Conservation (phyloP, 2,329 filamentous ascomycete genomes). For the Neoascochyta sp. region DNA sequence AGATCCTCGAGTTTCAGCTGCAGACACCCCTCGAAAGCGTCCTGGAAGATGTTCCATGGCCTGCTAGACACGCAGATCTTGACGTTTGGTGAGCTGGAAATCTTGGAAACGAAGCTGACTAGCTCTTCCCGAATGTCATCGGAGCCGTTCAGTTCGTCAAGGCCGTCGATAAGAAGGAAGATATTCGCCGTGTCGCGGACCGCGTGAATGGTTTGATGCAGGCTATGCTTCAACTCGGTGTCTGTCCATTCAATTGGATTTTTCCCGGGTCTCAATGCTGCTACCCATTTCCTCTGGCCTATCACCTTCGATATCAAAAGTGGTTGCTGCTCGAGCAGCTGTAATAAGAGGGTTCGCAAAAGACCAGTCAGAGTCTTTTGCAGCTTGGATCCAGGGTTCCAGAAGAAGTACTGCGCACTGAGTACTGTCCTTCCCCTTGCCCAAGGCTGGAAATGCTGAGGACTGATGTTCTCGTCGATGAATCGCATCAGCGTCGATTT, state of each 20-base stretch:
- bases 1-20: slow-evolving; percentile 31
- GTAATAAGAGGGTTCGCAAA: slow-evolving; percentile 20
- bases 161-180: slow-evolving; percentile 38
- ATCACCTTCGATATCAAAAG: slow-evolving; percentile 5
- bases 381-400: slow-evolving; percentile 13
- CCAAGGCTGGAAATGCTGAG: slow-evolving; percentile 13
- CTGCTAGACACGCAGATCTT: slow-evolving; percentile 24
- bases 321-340: slow-evolving; percentile 13
- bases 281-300: slow-evolving; percentile 6
- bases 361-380: slow-evolving; percentile 17
- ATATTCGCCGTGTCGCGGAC: no score
- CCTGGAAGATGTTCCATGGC: slow-evolving; percentile 42
- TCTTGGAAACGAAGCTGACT: slow-evolving; percentile 40
- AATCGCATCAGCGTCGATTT: slow-evolving; percentile 45
- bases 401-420: slow-evolving; percentile 17
- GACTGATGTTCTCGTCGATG: neutral
- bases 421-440: slow-evolving; percentile 1
- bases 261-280: slow-evolving; percentile 8
- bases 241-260: slow-evolving; percentile 8
- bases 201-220: no score
- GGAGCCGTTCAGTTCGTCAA: slow-evolving; percentile 48
- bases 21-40: slow-evolving; percentile 31
- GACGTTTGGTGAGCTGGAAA: slow-evolving; percentile 5
- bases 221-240: slow-evolving; percentile 4
- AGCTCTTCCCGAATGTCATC: slow-evolving; percentile 37